Conservation (phyloP, 2,329 filamentous ascomycete genomes). For the Purpureocillium lavendulum region DNA sequence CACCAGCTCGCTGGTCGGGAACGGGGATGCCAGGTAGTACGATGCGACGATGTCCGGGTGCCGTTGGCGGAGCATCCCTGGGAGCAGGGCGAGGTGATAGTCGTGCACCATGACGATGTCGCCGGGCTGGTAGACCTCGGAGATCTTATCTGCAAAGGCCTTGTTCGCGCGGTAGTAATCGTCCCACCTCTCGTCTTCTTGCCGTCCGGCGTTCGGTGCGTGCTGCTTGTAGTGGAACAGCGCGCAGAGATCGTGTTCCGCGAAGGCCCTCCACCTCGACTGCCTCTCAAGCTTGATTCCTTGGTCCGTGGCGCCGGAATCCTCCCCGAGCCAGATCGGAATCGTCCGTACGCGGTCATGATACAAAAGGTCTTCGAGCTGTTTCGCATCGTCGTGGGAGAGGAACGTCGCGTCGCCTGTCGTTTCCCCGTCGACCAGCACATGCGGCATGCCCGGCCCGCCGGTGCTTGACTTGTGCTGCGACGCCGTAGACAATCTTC, state of each 20-base stretch:
- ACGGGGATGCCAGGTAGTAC: constrained; percentile 88
- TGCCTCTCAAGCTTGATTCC: constrained; percentile 67
- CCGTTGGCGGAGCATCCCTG: constrained; percentile 76
- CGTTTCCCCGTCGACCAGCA: no score
- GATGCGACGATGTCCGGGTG: constrained; percentile 84
- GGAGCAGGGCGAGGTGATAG: constrained; percentile 84
- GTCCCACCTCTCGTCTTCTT: constrained; percentile 75
- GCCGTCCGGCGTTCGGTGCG: constrained; percentile 74
- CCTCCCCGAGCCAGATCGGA: no score
- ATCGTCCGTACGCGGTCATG: no score
- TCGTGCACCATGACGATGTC: constrained; percentile 88
- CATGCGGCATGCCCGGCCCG: no score
- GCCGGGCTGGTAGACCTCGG: constrained; percentile 80
- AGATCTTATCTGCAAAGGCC: constrained; percentile 79
- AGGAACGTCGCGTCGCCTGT: no score
- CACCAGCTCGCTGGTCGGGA: constrained; percentile 91
- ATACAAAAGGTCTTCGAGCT: no score
- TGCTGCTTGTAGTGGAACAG: constrained; percentile 94
- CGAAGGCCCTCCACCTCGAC: constrained; percentile 76
- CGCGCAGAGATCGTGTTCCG: constrained; percentile 84
- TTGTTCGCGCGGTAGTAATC: constrained; percentile 90
- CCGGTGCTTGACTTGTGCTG: no score
- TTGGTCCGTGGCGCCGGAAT: no score
- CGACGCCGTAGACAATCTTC: no score
- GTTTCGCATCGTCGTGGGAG: no score